phyloP scores from a whole-genome alignment of 352 stramenopile genomes.

The Phytophthora nicotianae region DNA sequence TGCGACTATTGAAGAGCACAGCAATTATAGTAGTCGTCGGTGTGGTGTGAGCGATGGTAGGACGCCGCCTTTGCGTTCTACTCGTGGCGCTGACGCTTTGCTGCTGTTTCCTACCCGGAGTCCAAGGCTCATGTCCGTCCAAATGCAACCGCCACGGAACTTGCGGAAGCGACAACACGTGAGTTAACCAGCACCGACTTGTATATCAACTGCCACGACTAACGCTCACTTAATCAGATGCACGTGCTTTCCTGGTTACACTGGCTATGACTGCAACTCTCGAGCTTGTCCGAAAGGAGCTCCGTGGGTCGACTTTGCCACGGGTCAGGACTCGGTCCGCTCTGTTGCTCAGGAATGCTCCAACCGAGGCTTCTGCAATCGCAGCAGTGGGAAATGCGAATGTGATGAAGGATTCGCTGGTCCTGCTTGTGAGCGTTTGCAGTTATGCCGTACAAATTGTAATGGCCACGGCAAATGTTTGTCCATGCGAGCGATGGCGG shows the following conservation, averaged over 20 bases:
- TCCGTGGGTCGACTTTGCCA: constrained; percentile 65
- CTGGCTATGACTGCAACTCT: constrained; percentile 86
- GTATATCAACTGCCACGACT: background rate
- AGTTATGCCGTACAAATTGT: constrained; percentile 85
- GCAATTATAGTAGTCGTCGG: background rate
- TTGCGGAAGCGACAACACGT: constrained; percentile 67
- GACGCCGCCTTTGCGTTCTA: constrained; percentile 3
- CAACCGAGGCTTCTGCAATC: constrained; percentile 81
- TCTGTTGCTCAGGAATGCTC: constrained; percentile 61
- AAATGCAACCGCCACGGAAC: constrained; percentile 71
- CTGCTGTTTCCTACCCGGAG: constrained; percentile 9
- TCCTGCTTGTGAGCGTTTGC: constrained; percentile 61
- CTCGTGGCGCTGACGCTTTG: constrained; percentile 11
- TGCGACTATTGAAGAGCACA: background rate
- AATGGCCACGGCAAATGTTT: constrained; percentile 90
- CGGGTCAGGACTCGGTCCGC: constrained; percentile 47
- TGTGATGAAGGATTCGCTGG: constrained; percentile 83
- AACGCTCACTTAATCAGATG: constrained; percentile 53
- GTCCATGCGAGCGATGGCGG: constrained; percentile 65
- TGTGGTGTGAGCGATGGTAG: constrained; percentile 9
- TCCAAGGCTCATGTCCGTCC: constrained; percentile 50
- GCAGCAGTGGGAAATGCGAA: constrained; percentile 69
- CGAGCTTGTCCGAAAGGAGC: constrained; percentile 73
- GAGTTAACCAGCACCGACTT: background rate
- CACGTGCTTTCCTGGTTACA: constrained; percentile 84